Evolutionary conservation across 306 rosid species (phyloP).

Genomic region (Chamaecrista fasciculata): DNA sequence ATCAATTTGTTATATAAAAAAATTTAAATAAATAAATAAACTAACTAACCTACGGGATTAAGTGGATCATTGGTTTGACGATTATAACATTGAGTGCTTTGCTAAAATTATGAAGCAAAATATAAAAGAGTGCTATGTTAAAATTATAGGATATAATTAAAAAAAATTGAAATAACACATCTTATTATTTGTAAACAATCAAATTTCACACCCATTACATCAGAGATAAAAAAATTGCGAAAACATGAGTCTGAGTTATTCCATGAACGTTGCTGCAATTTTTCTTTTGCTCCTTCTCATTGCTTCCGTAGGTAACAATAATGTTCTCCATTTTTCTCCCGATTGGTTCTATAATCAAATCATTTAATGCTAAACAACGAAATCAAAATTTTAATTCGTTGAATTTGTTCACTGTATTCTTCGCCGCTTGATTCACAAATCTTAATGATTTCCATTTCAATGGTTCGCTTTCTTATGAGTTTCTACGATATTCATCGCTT

Average conservation of each 20-base stretch:
- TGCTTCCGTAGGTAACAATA: constrained; percentile 31
- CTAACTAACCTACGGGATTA: too few species aligned
- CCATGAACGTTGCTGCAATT: constrained; percentile 18
- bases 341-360: neutral
- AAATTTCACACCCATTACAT: too few species aligned
- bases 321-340: neutral
- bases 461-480: neutral
- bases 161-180: too few species aligned
- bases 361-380: neutral
- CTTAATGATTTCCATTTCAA: neutral
- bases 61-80: too few species aligned
- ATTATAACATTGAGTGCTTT: too few species aligned
- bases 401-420: neutral
- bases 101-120: too few species aligned
- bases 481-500: neutral
- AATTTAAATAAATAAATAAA: too few species aligned
- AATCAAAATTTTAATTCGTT: neutral
- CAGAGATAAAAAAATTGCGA: neutral
- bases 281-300: constrained; percentile 30
- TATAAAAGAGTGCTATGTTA: too few species aligned
- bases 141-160: too few species aligned
- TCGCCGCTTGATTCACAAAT: neutral
- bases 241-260: constrained; percentile 18
- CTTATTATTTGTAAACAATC: too few species aligned
- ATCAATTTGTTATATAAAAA: too few species aligned